Conservation (phyloP, 192 early-diverging fungal genomes). For the Coemansia sp. region DNA sequence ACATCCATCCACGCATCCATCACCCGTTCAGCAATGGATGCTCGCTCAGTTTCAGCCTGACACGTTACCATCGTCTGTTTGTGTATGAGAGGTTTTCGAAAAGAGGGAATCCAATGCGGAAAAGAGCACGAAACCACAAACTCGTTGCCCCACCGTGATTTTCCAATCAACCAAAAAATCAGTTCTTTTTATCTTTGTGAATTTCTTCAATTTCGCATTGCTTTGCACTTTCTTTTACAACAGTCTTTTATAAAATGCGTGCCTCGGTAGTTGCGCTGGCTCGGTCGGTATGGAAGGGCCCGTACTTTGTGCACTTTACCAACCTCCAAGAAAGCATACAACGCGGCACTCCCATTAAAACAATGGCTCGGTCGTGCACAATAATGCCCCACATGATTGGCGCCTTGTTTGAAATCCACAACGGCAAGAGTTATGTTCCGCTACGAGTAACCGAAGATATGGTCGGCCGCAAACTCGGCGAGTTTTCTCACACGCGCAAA, state of each 20-base stretch:
- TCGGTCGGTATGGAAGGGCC: constrained; percentile 73
- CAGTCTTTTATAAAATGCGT: constrained; percentile 16
- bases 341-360: constrained; percentile 65
- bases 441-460: constrained; percentile 86
- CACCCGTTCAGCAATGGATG: not conserved
- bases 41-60: not conserved
- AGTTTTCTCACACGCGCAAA: constrained; percentile 90
- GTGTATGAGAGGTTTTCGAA: not conserved
- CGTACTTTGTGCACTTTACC: constrained; percentile 57
- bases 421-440: constrained; percentile 86
- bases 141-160: not conserved
- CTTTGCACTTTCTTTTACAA: too few species aligned
- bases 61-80: constrained; percentile 10
- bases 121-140: not conserved
- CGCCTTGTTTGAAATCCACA: constrained; percentile 87
- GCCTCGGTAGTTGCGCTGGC: constrained; percentile 20
- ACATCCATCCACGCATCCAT: not conserved
- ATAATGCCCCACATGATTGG: constrained; percentile 90
- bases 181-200: not conserved
- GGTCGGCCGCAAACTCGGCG: constrained; percentile 92
- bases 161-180: not conserved
- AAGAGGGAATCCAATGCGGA: constrained; percentile 2
- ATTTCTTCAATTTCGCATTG: too few species aligned
- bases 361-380: constrained; percentile 77
- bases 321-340: constrained; percentile 64